These are phyloP conservation scores for Penicillium cosmopolitanum DNA, from an alignment of 495 filamentous ascomycete genomes.

Conservation along the genomic window DNA sequence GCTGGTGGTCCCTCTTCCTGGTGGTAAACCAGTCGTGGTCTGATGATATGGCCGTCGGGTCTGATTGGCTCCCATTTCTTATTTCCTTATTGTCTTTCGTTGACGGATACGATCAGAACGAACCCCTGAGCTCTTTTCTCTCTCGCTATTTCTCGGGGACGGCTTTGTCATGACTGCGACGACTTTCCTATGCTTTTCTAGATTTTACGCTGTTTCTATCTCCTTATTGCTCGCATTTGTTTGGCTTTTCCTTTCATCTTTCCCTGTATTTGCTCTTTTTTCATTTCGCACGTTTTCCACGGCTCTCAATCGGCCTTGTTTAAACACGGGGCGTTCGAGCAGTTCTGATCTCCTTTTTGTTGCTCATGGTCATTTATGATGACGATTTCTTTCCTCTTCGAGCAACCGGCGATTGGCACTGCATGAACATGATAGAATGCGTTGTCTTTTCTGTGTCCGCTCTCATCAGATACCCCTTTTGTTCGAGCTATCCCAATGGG, in stretches of 20 bases:
- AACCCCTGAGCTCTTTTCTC: slow-evolving; percentile 49
- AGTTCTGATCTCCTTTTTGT: slow-evolving; percentile 40
- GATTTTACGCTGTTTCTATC: slow-evolving; percentile 23
- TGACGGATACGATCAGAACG: slow-evolving; percentile 53
- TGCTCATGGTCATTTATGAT: slow-evolving; percentile 40
- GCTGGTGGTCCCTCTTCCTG: slow-evolving; percentile 83
- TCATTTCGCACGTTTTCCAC: slow-evolving; percentile 35
- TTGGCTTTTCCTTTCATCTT: slow-evolving; percentile 26
- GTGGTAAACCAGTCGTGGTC: slow-evolving; percentile 78
- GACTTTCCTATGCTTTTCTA: slow-evolving; percentile 42
- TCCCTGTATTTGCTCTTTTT: slow-evolving; percentile 37
- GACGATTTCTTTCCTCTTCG: slow-evolving; percentile 30
- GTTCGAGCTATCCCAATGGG: slow-evolving; percentile 44
- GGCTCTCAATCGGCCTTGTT: slow-evolving; percentile 42
- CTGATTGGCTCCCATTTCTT: slow-evolving; percentile 47
- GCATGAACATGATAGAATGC: slow-evolving; percentile 80
- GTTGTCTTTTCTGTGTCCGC: slow-evolving; percentile 64
- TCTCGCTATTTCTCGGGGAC: slow-evolving; percentile 47
- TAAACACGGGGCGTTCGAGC: slow-evolving; percentile 51
- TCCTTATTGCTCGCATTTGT: slow-evolving; percentile 20
- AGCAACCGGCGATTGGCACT: slow-evolving; percentile 54
- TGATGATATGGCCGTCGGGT: slow-evolving; percentile 50
- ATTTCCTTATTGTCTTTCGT: slow-evolving; percentile 43
- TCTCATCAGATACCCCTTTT: slow-evolving; percentile 64
- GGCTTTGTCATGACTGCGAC: slow-evolving; percentile 57